Conservation (phyloP, 2,329 filamentous ascomycete genomes). For the Clathrospora elynae region DNA sequence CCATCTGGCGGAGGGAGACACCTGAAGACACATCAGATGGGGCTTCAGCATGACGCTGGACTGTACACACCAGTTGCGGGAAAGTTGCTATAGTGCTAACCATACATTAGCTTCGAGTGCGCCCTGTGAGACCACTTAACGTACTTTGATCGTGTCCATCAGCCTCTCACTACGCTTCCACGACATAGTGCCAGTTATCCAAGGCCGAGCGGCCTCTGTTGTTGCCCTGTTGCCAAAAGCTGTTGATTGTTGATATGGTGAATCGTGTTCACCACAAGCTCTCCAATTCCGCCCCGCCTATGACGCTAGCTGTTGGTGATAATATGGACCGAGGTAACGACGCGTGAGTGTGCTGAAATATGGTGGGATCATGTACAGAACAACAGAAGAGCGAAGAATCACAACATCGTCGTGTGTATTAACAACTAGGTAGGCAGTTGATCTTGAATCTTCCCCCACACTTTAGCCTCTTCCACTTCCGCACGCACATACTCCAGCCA, state of each 20-base stretch:
- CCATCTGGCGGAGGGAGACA: constrained; percentile 92
- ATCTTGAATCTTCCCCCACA: constrained; percentile 35
- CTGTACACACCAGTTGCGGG: constrained; percentile 92
- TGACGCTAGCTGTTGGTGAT: constrained; percentile 37
- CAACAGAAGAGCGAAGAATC: constrained; percentile 4
- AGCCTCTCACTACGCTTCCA: constrained; percentile 89
- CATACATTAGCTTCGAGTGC: constrained; percentile 29
- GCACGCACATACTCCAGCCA: constrained; percentile 26
- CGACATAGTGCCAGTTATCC: constrained; percentile 68
- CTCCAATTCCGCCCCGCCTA: constrained; percentile 37
- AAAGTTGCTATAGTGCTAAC: constrained; percentile 85
- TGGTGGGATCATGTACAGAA: constrained; percentile 10
- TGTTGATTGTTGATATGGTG: constrained; percentile 20
- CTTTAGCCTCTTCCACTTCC: constrained; percentile 35
- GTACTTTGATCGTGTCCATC: constrained; percentile 87
- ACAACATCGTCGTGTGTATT: constrained; percentile 2
- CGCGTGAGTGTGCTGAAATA: constrained; percentile 10
- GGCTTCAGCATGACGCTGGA: constrained; percentile 58
- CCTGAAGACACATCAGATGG: constrained; percentile 34
- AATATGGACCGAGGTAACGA: constrained; percentile 37
- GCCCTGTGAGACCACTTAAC: constrained; percentile 12
- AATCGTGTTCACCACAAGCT: constrained; percentile 13
- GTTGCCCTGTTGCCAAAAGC: constrained; percentile 41
- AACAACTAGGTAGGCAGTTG: not conserved
- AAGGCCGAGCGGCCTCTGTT: constrained; percentile 45